These are phyloP conservation scores for Cotoneaster glaucophyllus DNA, from an alignment of 306 rosid genomes.

Conservation along the genomic window DNA sequence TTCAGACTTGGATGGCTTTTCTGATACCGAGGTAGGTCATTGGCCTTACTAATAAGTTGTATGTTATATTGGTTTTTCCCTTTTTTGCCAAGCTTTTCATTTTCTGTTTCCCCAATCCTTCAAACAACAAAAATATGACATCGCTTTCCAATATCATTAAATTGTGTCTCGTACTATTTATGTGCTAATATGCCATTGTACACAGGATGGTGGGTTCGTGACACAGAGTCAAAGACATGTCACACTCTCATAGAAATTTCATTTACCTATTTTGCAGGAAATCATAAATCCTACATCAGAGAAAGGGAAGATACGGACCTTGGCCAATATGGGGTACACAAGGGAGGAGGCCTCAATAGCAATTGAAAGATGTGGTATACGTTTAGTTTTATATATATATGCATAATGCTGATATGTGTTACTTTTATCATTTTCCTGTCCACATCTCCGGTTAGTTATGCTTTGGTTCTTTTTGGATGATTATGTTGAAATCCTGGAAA, in stretches of 20 bases:
- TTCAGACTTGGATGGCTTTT: conserved; percentile 50
- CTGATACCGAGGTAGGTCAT: conserved; percentile 52
- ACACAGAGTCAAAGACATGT: not conserved
- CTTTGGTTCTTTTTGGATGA: not conserved
- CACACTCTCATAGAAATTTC: not conserved
- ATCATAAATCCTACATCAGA: conserved; percentile 30
- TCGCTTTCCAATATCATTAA: not conserved
- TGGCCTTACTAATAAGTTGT: not conserved
- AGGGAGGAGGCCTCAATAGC: conserved; percentile 62
- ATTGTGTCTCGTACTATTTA: not conserved
- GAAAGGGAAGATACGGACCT: conserved; percentile 28
- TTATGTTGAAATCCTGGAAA: not conserved
- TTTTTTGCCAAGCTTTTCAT: not conserved
- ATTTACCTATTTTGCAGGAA: conserved; percentile 44
- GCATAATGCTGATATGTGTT: not conserved
- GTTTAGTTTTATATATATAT: not conserved
- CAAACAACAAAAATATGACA: not conserved
- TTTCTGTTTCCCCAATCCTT: not conserved
- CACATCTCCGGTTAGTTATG: not conserved
- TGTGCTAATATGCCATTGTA: not conserved
- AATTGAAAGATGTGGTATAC: conserved; percentile 75
- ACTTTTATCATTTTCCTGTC: not conserved
- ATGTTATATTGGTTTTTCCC: not conserved
- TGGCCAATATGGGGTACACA: conserved; percentile 70
- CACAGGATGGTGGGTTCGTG: not conserved